phyloP scores from a whole-genome alignment of 805 yeast species.

The Candida adriatica region DNA sequence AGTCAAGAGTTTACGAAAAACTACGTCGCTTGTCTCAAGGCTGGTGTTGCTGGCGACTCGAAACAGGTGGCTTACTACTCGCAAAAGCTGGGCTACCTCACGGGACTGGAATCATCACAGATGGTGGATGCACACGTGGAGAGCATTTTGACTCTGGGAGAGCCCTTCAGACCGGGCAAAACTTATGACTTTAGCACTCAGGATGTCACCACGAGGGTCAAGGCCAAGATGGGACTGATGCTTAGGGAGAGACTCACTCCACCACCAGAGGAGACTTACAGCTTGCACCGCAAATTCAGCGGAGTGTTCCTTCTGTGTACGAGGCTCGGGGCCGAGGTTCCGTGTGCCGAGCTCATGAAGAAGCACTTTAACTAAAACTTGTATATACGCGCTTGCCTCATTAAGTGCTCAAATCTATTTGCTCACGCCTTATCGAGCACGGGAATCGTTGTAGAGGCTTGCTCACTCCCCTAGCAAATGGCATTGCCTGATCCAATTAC shows the following conservation, averaged over 20 bases:
- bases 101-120: conserved; percentile 80
- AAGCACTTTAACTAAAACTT: conserved; percentile 43
- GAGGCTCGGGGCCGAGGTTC: conserved; percentile 73
- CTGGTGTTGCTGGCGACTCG: conserved; percentile 66
- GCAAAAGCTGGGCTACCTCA: conserved; percentile 72
- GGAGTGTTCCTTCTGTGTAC: conserved; percentile 92
- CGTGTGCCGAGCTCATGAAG: conserved; percentile 67
- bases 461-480: too few species aligned
- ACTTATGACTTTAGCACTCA: conserved; percentile 71
- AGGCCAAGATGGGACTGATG: conserved; percentile 85
- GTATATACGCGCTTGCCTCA: not conserved
- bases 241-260: conserved; percentile 86
- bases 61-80: conserved; percentile 59
- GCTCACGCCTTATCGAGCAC: too few species aligned
- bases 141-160: conserved; percentile 85
- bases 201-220: conserved; percentile 89
- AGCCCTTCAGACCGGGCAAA: conserved; percentile 66
- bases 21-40: conserved; percentile 66
- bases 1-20: conserved; percentile 57
- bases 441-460: too few species aligned
- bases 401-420: not conserved
- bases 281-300: conserved; percentile 90
- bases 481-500: too few species aligned
- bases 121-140: conserved; percentile 93
- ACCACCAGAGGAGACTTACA: conserved; percentile 97